These are phyloP conservation scores for Aspergillus sp. DNA, from an alignment of 2,329 filamentous ascomycete species.

Conservation along the genomic window DNA sequence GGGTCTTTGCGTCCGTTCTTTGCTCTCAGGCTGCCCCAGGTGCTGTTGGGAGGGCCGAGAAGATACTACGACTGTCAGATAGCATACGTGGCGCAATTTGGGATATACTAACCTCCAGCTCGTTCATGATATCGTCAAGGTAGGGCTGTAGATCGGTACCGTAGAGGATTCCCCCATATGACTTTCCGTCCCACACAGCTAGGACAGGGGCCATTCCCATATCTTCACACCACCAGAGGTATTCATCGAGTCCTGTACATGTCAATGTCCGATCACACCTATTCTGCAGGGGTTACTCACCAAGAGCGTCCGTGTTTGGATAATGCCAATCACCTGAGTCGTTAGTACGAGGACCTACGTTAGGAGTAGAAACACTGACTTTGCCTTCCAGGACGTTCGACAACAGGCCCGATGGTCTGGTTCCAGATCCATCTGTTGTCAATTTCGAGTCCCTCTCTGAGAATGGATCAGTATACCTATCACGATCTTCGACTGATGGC, in stretches of 20 bases:
- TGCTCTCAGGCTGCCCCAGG: slow-evolving; percentile 58
- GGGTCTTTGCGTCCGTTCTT: slow-evolving; percentile 60
- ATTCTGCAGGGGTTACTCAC: slow-evolving; percentile 21
- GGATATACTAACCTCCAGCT: slow-evolving; percentile 50
- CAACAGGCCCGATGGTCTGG: slow-evolving; percentile 41
- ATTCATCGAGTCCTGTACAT: slow-evolving; percentile 48
- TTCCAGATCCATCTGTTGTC: slow-evolving; percentile 42
- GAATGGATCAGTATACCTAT: neutral
- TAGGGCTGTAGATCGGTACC: slow-evolving; percentile 54
- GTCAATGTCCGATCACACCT: neutral
- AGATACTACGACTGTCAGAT: slow-evolving; percentile 46
- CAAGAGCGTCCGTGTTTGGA: slow-evolving; percentile 62
- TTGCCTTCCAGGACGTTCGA: slow-evolving; percentile 52
- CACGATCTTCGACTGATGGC: neutral
- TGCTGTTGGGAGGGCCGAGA: slow-evolving; percentile 52
- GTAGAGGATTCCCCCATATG: slow-evolving; percentile 50
- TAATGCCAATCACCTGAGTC: slow-evolving; percentile 54
- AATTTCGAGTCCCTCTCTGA: slow-evolving; percentile 27
- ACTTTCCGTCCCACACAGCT: slow-evolving; percentile 58
- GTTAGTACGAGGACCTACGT: neutral
- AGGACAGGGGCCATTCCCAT: slow-evolving; percentile 58
- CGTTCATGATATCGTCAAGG: slow-evolving; percentile 60
- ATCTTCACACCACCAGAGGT: slow-evolving; percentile 61
- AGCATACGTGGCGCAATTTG: neutral
- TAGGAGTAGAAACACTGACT: slow-evolving; percentile 18